Base-by-base conservation (phyloP, 139 green algal genomes). In the Chlamydomonas incerta region DNA sequence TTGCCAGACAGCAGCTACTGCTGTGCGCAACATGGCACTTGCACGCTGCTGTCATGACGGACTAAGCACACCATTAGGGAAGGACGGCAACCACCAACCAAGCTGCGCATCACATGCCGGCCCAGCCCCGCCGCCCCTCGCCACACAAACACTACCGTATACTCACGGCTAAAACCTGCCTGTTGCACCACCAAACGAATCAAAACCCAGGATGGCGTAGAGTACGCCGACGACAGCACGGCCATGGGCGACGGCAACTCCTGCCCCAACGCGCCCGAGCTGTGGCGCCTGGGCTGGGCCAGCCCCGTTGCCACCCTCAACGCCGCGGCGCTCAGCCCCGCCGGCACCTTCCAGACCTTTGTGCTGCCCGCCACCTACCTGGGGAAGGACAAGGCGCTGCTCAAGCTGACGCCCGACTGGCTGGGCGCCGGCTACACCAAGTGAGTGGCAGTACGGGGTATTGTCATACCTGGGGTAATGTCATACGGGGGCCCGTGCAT, bases 211-310 rank as follows among this genome's bases (percentile, higher is more conserved):
- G 73, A 55, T 33, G 29, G 29, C n/a, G n/a, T 74, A 23, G 76
- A 73, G 62, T 83, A 83, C 63, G 62, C 26, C 29, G 76, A 83
- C 46, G 3, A n/a, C 8, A 62, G 34, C 41, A 74, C 76, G 37
- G 14, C 37, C 24, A 72, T 74, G 76, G 76, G 76, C 28, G n/a
- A 23, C 28, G 76, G 62, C 76, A 63, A 65, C 28, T 21, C 17
- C 62, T 83, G 76, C 62, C 76, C 76, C 41, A n/a, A 2, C 15
- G 76, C 76, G 6, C 76, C 76, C 29, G 76, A 83, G 63, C 76
- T 83, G n/a, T 73, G 62, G 62, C 76, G 62, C 41, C 76, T 83
- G 41, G 76, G 76, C 76, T 83, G 76, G 76, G 62, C 76, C 62
- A 60, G 15, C 17, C 3, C 35, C 29, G 21, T 65, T 0, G 62